These are phyloP conservation scores for Buxus sempervirens DNA, from an alignment of 164 flowering plant genomes.

Conservation along the genomic window DNA sequence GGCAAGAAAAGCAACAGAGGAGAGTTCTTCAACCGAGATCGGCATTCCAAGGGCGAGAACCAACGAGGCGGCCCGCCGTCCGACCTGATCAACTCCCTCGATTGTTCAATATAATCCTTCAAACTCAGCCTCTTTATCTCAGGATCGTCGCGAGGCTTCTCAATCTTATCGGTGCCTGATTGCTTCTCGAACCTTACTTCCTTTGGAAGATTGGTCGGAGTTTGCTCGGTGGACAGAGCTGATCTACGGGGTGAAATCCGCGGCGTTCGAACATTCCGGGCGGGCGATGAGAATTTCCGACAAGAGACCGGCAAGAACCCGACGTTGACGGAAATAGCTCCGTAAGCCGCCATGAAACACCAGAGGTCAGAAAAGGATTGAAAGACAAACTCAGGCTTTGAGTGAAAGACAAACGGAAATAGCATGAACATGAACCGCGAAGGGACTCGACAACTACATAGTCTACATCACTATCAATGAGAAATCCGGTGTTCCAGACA, in stretches of 20 bases:
- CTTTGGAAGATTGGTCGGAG: neutral
- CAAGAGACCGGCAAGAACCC: neutral
- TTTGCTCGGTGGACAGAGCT: constrained; percentile 1
- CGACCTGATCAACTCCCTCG: constrained; percentile 35
- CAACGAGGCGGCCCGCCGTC: constrained; percentile 70
- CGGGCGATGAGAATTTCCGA: neutral
- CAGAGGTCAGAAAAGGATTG: neutral
- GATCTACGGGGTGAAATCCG: neutral
- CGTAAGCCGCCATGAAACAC: constrained; percentile 8
- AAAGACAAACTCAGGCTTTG: too few relatives aligned
- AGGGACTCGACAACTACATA: too few relatives aligned
- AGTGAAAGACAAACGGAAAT: too few relatives aligned
- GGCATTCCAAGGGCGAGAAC: constrained; percentile 62
- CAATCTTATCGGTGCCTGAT: neutral
- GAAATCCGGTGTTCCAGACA: too few relatives aligned
- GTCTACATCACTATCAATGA: too few relatives aligned
- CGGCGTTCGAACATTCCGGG: neutral
- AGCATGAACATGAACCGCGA: too few relatives aligned
- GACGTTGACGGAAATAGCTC: neutral
- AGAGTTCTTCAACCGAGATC: constrained; percentile 23
- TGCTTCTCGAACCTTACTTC: constrained; percentile 1
- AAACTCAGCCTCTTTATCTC: constrained; percentile 23
- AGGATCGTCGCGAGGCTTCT: constrained; percentile 7
- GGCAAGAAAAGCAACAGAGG: constrained; percentile 62
- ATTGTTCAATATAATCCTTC: constrained; percentile 38